Evolutionary conservation across 768 basidiomycete genomes (phyloP).

Genomic region (Trametes cingulata): DNA sequence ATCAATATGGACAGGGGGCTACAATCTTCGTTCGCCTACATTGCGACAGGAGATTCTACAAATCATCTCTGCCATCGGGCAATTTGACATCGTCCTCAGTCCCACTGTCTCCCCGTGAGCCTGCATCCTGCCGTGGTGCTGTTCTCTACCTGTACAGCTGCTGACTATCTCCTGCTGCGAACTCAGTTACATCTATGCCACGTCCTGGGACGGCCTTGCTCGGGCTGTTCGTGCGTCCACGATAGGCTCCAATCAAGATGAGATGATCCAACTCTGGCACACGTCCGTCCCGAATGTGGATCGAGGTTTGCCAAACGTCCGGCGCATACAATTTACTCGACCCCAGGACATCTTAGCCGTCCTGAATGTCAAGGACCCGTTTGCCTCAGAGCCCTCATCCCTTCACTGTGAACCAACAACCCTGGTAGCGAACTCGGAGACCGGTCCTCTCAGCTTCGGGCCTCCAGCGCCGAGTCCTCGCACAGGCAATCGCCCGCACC

Average conservation of each 20-base stretch:
- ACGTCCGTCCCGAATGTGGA: neutral
- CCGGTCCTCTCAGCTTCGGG: too few relatives aligned
- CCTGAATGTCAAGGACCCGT: neutral
- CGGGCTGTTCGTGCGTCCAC: neutral
- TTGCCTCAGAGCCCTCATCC: neutral
- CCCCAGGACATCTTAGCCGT: neutral
- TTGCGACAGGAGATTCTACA: neutral
- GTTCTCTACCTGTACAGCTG: neutral
- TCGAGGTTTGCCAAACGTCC: neutral
- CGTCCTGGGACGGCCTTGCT: neutral
- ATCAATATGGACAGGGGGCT: neutral
- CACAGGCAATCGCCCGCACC: too few relatives aligned
- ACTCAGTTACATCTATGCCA: neutral
- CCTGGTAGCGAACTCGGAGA: too few relatives aligned
- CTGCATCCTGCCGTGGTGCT: neutral
- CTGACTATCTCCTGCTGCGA: neutral
- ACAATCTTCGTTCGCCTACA: neutral
- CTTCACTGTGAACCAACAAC: too few relatives aligned
- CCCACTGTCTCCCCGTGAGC: neutral
- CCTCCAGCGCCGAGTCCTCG: too few relatives aligned
- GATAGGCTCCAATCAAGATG: neutral
- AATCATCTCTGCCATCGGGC: neutral
- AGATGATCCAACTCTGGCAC: neutral
- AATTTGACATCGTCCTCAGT: neutral
- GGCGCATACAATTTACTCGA: neutral